Conservation (phyloP, 306 rosid genomes). For the Argentina anserina region DNA sequence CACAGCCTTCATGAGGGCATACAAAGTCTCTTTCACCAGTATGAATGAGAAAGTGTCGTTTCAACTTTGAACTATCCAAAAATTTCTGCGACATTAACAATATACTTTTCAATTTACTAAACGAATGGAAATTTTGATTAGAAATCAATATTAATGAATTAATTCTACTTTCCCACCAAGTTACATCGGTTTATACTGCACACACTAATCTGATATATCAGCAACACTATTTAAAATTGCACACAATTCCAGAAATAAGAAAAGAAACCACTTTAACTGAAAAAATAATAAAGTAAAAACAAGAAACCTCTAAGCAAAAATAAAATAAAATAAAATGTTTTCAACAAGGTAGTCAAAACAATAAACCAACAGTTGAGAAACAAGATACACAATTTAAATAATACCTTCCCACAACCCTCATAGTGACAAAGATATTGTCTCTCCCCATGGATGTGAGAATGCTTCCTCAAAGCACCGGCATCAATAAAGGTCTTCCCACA, state of each 20-base stretch:
- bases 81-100: slow-evolving; percentile 73
- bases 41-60: slow-evolving; percentile 91
- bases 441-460: slow-evolving; percentile 96
- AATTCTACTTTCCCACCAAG: neutral
- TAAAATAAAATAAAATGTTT: too few species aligned
- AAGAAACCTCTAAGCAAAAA: neutral
- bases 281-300: neutral
- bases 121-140: neutral
- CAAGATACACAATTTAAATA: neutral
- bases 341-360: neutral
- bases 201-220: neutral
- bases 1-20: slow-evolving; percentile 98
- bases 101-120: slow-evolving; percentile 1
- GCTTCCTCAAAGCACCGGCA: slow-evolving; percentile 98
- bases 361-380: neutral
- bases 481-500: slow-evolving; percentile 97
- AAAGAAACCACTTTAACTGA: neutral
- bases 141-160: neutral
- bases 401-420: slow-evolving; percentile 96
- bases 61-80: slow-evolving; percentile 96
- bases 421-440: slow-evolving; percentile 83
- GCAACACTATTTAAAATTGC: neutral
- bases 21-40: slow-evolving; percentile 92
- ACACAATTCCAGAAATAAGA: neutral
- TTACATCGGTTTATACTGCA: neutral